A percentile compares a stretch with the other conserved stretches of the same genome.
These are phyloP conservation scores for Lanzia echinophila DNA, from an alignment of 2,329 filamentous ascomycete genomes.

Conservation along the genomic window DNA sequence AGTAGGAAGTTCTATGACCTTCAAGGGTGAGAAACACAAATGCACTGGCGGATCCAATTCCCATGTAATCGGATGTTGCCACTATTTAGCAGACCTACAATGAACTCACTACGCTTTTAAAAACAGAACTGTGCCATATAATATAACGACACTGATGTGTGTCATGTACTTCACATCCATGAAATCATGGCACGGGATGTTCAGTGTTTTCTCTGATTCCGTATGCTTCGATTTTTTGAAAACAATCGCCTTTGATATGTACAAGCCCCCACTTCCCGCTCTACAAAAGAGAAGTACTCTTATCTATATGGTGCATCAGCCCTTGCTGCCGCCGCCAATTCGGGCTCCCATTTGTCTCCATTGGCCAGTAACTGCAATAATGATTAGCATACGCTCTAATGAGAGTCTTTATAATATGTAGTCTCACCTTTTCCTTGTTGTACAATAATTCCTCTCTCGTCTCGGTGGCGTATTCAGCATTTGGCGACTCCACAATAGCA, in stretches of 20 bases:
- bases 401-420: slow-evolving; percentile 39
- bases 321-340: slow-evolving; percentile 84
- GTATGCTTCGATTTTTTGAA: slow-evolving; percentile 2
- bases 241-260: slow-evolving; percentile 3
- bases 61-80: too few relatives aligned
- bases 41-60: too few relatives aligned
- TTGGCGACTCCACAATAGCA: slow-evolving; percentile 75
- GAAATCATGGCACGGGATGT: neutral
- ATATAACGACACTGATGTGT: too few relatives aligned
- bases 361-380: slow-evolving; percentile 67
- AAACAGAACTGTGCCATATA: too few relatives aligned
- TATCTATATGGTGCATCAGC: slow-evolving; percentile 91
- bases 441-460: slow-evolving; percentile 90
- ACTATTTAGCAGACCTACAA: too few relatives aligned
- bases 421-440: slow-evolving; percentile 68
- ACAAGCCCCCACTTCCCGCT: slow-evolving; percentile 1
- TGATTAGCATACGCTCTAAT: neutral
- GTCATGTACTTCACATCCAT: neutral
- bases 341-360: slow-evolving; percentile 96
- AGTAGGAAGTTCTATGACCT: too few relatives aligned
- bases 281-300: slow-evolving; percentile 21
- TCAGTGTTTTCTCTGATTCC: neutral
- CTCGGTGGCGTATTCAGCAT: slow-evolving; percentile 69
- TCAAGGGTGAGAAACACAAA: too few relatives aligned
- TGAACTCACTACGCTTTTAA: too few relatives aligned